A percentile compares a stretch with the other conserved stretches of the same genome.
phyloP scores from a whole-genome alignment of 164 flowering plant genomes.

The Liriodendron chinense region DNA sequence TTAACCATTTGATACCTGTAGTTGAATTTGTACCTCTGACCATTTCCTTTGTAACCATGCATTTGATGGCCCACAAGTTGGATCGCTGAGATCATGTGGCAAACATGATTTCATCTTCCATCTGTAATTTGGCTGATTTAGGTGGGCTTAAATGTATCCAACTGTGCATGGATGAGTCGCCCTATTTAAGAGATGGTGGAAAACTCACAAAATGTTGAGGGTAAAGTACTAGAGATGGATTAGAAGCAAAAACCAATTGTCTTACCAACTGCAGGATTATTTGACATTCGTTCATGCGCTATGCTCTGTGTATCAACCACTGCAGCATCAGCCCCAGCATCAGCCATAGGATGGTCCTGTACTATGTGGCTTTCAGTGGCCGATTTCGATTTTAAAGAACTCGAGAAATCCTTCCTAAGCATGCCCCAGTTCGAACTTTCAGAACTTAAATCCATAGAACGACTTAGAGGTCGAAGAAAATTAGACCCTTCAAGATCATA shows the following conservation, averaged over 20 bases:
- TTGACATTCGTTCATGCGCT: conserved; percentile 21
- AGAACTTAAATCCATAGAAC: conserved; percentile 47
- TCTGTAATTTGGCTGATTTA: background rate
- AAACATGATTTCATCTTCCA: background rate
- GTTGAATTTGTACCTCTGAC: background rate
- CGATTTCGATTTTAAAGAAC: conserved; percentile 16
- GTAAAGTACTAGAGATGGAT: too few species aligned
- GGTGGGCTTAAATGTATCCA: background rate
- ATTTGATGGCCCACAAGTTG: background rate
- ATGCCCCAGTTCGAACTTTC: conserved; percentile 26
- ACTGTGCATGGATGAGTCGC: background rate
- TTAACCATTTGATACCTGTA: too few species aligned
- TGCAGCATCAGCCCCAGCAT: conserved; percentile 2
- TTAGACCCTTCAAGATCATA: conserved; percentile 24
- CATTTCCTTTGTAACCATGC: background rate
- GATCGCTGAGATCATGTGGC: background rate
- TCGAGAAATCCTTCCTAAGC: conserved; percentile 23
- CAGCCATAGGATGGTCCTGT: conserved; percentile 12
- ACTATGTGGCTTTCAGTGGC: conserved; percentile 20
- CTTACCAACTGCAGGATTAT: conserved; percentile 51
- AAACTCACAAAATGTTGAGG: background rate
- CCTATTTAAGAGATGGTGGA: background rate
- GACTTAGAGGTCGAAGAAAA: conserved; percentile 33
- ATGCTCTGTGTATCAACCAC: conserved; percentile 15
- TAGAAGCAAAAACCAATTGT: conserved; percentile 10